Evolutionary conservation across 225 moss, liverwort and hornwort species (phyloP).

Genomic region (Neckera pumila): DNA sequence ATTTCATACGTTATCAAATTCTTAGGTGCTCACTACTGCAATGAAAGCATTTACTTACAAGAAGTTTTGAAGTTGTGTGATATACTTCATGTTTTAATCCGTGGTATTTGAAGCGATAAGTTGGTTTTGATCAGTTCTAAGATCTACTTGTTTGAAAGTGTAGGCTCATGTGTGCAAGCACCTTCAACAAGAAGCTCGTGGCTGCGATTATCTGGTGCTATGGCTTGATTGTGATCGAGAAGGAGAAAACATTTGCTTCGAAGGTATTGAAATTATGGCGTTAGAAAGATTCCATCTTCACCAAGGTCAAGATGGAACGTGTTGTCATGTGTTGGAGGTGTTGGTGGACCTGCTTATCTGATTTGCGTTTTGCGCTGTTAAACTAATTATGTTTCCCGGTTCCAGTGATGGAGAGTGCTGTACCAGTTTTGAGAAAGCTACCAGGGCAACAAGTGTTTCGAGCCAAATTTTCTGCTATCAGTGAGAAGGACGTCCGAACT

Average conservation of each 20-base stretch:
- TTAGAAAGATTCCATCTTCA: background rate
- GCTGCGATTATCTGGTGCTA: slow-evolving; percentile 83
- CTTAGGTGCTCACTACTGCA: background rate
- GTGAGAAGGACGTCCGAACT: slow-evolving; percentile 85
- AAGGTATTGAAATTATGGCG: slow-evolving; percentile 40
- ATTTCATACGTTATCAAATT: background rate
- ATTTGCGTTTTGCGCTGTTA: background rate
- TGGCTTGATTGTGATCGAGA: slow-evolving; percentile 99
- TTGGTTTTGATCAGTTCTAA: background rate
- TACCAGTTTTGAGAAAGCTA: slow-evolving; percentile 72
- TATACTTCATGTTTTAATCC: background rate
- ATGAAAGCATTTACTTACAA: background rate
- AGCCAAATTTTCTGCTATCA: slow-evolving; percentile 92
- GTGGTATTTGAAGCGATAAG: background rate
- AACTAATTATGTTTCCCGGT: background rate
- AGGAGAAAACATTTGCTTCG: slow-evolving; percentile 97
- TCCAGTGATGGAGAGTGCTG: slow-evolving; percentile 88
- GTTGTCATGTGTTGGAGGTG: background rate
- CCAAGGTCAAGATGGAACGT: background rate
- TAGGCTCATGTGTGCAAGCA: slow-evolving; percentile 99
- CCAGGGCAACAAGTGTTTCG: slow-evolving; percentile 87
- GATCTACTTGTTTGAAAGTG: slow-evolving; percentile 7
- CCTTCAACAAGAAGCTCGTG: slow-evolving; percentile 94
- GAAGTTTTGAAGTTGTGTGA: background rate
- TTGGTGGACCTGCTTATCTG: background rate